Conservation (phyloP, 148 eudicot genomes). For the Talinum fruticosum region DNA sequence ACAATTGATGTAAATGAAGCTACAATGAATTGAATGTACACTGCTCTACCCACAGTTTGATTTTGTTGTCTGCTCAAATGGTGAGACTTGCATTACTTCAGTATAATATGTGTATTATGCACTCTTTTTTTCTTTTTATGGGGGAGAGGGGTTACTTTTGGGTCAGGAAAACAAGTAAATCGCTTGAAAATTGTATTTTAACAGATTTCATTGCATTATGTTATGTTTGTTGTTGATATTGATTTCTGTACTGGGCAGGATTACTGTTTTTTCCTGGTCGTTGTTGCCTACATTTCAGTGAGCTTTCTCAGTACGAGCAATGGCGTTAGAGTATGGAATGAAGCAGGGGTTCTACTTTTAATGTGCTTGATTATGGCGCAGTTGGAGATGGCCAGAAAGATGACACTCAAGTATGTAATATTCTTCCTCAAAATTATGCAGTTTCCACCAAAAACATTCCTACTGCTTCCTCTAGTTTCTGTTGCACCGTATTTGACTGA, state of each 20-base stretch:
- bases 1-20: not conserved
- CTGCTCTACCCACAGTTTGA: not conserved
- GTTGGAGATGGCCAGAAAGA: not conserved
- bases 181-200: too few species aligned
- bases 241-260: not conserved
- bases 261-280: not conserved
- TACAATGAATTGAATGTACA: not conserved
- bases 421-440: not conserved
- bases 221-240: not conserved
- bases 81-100: not conserved
- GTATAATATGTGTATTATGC: too few species aligned
- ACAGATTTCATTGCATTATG: too few species aligned
- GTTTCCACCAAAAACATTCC: not conserved
- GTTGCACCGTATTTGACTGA: too few species aligned
- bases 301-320: not conserved
- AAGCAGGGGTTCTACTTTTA: not conserved
- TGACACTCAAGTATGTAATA: not conserved
- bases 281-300: not conserved
- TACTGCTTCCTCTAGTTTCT: too few species aligned
- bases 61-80: not conserved
- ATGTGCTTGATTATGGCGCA: constrained; percentile 6
- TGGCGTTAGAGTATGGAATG: not conserved
- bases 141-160: too few species aligned
- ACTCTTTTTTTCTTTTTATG: too few species aligned
- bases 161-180: too few species aligned